These are phyloP conservation scores for Chaetomium olivaceum DNA, from an alignment of 2,329 filamentous ascomycete species.

Conservation along the genomic window DNA sequence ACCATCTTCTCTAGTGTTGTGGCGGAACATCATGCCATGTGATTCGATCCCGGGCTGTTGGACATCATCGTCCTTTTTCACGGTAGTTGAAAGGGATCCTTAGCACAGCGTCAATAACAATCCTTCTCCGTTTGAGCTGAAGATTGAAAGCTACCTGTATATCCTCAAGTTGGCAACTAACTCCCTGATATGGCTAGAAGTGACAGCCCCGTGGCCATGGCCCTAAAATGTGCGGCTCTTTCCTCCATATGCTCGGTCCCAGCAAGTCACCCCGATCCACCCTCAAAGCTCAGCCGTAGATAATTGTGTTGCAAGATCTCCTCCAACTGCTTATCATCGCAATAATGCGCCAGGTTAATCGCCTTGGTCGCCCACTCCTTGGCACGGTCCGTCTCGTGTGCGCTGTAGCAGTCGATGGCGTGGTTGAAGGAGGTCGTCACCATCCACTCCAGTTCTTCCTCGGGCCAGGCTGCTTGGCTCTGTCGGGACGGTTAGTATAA, in stretches of 20 bases:
- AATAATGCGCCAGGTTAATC: conserved; percentile 60
- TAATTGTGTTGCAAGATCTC: conserved; percentile 48
- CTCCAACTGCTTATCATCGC: conserved; percentile 54
- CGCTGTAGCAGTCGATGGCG: conserved; percentile 64
- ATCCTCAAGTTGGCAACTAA: not conserved
- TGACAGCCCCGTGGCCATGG: not conserved
- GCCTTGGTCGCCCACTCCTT: conserved; percentile 64
- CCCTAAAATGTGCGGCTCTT: not conserved
- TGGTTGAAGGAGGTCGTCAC: conserved; percentile 69
- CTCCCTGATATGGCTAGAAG: not conserved
- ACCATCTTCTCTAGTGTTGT: not conserved
- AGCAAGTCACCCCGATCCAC: not conserved
- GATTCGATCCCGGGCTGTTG: not conserved
- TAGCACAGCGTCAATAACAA: not conserved
- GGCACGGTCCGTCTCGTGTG: conserved; percentile 55
- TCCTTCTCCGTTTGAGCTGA: not conserved
- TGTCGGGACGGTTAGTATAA: conserved; percentile 26
- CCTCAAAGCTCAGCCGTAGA: conserved; percentile 41
- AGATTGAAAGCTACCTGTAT: not conserved
- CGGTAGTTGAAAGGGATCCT: not conserved
- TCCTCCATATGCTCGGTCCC: not conserved
- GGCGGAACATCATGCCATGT: not conserved
- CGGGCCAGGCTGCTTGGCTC: conserved; percentile 57
- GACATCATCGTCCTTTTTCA: not conserved
- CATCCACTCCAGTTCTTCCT: conserved; percentile 75